Evolutionary conservation across 1,284 basidiomycete species (phyloP).

Genomic region (Fomitopsis betulina): DNA sequence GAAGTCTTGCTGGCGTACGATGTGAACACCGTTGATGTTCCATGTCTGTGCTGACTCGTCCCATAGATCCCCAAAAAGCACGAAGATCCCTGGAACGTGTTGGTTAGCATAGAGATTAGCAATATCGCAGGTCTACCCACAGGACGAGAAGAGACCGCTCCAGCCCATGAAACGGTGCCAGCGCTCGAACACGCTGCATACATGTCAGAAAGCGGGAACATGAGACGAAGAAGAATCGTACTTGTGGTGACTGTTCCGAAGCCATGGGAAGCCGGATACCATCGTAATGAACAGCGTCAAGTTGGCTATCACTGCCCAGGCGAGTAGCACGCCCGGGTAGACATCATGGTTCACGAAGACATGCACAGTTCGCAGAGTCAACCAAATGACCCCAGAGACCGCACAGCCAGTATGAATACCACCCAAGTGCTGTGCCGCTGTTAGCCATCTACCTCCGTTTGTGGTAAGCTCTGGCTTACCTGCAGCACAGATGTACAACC

Average conservation of each 20-base stretch:
- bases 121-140: slow-evolving; percentile 28
- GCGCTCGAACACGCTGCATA: slow-evolving; percentile 60
- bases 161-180: slow-evolving; percentile 76
- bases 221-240: slow-evolving; percentile 28
- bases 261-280: slow-evolving; percentile 63
- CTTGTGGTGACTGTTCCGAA: slow-evolving; percentile 76
- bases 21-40: slow-evolving; percentile 47
- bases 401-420: slow-evolving; percentile 76
- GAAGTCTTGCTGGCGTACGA: slow-evolving; percentile 67
- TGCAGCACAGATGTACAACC: slow-evolving; percentile 68
- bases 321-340: slow-evolving; percentile 50
- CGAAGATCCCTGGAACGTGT: slow-evolving; percentile 50
- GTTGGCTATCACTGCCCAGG: slow-evolving; percentile 55
- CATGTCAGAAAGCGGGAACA: slow-evolving; percentile 6
- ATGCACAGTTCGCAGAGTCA: slow-evolving; percentile 54
- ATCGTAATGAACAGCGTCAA: slow-evolving; percentile 50
- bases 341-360: slow-evolving; percentile 43
- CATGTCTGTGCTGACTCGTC: slow-evolving; percentile 47
- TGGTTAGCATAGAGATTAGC: not conserved
- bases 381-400: slow-evolving; percentile 60
- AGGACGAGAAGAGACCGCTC: slow-evolving; percentile 56
- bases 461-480: slow-evolving; percentile 26
- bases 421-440: slow-evolving; percentile 54
- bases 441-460: not conserved
- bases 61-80: slow-evolving; percentile 60